Base-by-base conservation (phyloP, 2,329 filamentous ascomycete genomes). In the Beauveria sp. region DNA sequence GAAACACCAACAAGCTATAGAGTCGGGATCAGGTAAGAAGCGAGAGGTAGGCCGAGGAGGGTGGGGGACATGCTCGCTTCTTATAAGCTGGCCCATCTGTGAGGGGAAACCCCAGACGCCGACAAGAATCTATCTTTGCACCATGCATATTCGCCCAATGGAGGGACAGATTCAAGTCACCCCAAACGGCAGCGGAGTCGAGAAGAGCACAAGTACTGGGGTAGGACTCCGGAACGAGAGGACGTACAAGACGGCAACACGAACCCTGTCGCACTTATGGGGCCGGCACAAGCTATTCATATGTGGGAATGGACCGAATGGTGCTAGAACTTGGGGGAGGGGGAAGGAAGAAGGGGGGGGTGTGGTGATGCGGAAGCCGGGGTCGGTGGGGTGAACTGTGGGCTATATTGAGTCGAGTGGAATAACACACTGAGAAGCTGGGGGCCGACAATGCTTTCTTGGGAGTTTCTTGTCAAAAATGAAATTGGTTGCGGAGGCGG, bases 291-390 rank as follows among this genome's bases (percentile, higher is more conserved):
- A 58, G 55, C 31, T 49, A 57, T 38, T 34, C 31, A 34, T 34
- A 50, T 42, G 56, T 59, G 55, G 55, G 55, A 51, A 59, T 59
- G 55, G 53, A 55, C 43, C 43, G 43, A 46, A 12, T 20, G 18
- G 49, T 24, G 55, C 45, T 42, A 34, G 18, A 31, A 34, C 20
- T 50, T 34, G 31, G 31, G 31, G 31, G 31, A 34, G 10, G 31
- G 8, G 31, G 8, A 12, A 34, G 31, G 31, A 34, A 12, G 43
- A 20, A 45, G 20, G 55, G 22, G 56, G 56, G 56, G 56, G 56
- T 50, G 46, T 31, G 56, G 56, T 59, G 46, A 50, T 50, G 56
- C 56, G 56, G 56, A 59, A 59, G 56, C 56, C 46, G 56, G 46
- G 56, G 38, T 43, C 31, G 46, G 56, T 51, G 46, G 45, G 34